Conservation (phyloP, 495 filamentous ascomycete genomes). For the Usnea hakonensis region DNA sequence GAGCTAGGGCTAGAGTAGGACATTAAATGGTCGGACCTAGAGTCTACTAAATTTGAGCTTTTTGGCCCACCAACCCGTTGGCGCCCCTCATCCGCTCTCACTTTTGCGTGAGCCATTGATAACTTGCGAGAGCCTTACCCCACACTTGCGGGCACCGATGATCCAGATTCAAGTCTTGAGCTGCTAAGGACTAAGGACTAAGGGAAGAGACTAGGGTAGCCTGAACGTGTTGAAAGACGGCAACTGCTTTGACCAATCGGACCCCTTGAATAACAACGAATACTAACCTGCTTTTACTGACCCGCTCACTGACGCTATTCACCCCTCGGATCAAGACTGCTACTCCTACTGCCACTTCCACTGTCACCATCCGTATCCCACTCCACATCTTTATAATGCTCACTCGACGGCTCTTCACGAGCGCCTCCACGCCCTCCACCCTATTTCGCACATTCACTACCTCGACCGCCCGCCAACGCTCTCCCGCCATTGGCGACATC, state of each 20-base stretch:
- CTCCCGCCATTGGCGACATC: slow-evolving; percentile 82
- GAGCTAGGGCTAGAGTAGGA: too few relatives aligned
- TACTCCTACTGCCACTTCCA: slow-evolving; percentile 10
- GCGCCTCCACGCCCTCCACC: slow-evolving; percentile 37
- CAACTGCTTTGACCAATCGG: slow-evolving; percentile 4
- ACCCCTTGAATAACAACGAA: neutral
- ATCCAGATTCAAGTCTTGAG: neutral
- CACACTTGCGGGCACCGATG: slow-evolving; percentile 9
- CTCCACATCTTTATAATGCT: slow-evolving; percentile 39
- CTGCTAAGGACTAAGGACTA: too few relatives aligned
- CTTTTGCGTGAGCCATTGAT: neutral
- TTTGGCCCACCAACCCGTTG: neutral
- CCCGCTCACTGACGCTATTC: neutral
- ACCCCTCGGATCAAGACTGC: neutral
- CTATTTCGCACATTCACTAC: slow-evolving; percentile 53
- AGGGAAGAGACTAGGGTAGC: neutral
- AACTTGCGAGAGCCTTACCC: neutral
- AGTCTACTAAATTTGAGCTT: neutral
- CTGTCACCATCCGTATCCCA: slow-evolving; percentile 2
- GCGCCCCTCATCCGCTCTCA: too few relatives aligned
- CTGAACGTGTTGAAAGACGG: slow-evolving; percentile 1
- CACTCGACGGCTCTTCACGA: slow-evolving; percentile 41
- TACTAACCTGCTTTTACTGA: slow-evolving; percentile 2
- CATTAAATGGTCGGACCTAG: neutral
- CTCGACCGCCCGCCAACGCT: slow-evolving; percentile 44